These are phyloP conservation scores for Sporothrix mexicana DNA, from an alignment of 2,329 filamentous ascomycete species.

Conservation along the genomic window DNA sequence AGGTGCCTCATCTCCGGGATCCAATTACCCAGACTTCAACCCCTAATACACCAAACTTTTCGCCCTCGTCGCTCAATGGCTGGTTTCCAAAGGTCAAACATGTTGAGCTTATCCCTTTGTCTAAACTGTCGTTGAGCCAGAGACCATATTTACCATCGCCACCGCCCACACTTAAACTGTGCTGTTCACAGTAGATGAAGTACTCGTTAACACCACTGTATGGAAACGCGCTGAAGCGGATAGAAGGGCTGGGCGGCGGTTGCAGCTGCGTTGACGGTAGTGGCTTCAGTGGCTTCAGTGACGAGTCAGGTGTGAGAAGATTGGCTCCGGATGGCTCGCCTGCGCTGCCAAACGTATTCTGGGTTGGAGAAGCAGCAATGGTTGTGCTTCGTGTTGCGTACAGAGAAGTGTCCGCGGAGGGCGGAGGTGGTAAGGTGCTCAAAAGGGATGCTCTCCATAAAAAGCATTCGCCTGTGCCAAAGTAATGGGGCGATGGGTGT, in stretches of 20 bases:
- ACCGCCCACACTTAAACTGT: constrained; percentile 85
- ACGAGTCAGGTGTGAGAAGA: constrained; percentile 36
- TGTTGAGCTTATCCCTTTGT: constrained; percentile 79
- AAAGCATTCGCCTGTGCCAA: constrained; percentile 95
- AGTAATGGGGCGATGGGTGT: constrained; percentile 82
- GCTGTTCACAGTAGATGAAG: constrained; percentile 88
- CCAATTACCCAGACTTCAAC: constrained; percentile 95
- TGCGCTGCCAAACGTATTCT: constrained; percentile 40
- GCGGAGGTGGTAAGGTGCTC: constrained; percentile 71
- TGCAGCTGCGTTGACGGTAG: constrained; percentile 42
- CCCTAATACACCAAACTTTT: constrained; percentile 88
- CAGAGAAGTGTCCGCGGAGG: constrained; percentile 60
- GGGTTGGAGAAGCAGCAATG: constrained; percentile 41
- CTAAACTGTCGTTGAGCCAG: constrained; percentile 87
- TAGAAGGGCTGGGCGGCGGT: constrained; percentile 69
- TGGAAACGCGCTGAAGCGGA: constrained; percentile 96
- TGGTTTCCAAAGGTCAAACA: constrained; percentile 97
- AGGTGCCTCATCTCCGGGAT: constrained; percentile 27
- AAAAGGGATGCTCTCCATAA: constrained; percentile 79
- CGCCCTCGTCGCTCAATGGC: constrained; percentile 87
- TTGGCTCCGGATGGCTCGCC: constrained; percentile 3
- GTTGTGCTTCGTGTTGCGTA: constrained; percentile 52
- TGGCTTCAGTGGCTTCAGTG: constrained; percentile 5
- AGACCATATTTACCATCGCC: constrained; percentile 89
- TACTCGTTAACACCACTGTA: constrained; percentile 97